Percentiles rank a stretch among this genome's conserved stretches.
Evolutionary conservation across 148 eudicot genomes (phyloP).

Genomic region (Spergularia bocconei): DNA sequence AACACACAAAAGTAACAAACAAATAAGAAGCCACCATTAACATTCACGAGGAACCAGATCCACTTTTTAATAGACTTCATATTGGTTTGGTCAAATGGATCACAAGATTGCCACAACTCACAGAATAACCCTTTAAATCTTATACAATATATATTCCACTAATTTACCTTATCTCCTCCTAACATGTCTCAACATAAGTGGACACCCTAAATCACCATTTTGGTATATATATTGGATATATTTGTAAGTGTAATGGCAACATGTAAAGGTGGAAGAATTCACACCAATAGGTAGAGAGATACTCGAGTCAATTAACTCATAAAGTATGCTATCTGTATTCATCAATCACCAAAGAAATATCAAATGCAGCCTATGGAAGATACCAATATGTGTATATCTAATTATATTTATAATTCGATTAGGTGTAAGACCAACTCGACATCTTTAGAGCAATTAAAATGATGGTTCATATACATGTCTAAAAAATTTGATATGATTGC

Average conservation of each 20-base stretch:
- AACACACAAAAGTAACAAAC: too few species aligned
- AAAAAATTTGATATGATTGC: too few species aligned
- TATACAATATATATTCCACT: background rate
- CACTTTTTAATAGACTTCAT: background rate
- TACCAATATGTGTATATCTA: slow-evolving; percentile 3
- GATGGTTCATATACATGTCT: too few species aligned
- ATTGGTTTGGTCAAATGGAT: slow-evolving; percentile 3
- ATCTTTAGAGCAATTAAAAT: background rate
- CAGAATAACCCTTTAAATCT: background rate
- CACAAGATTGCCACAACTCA: background rate
- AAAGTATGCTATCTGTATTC: background rate
- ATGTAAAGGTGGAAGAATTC: slow-evolving; percentile 5
- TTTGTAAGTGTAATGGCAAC: background rate
- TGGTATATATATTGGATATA: background rate
- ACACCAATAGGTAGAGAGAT: slow-evolving; percentile 12
- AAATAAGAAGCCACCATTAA: too few species aligned
- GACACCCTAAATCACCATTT: background rate
- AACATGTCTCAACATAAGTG: slow-evolving; percentile 13
- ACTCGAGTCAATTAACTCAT: background rate
- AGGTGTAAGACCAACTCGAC: background rate
- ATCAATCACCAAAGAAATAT: slow-evolving; percentile 2
- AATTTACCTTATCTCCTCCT: background rate
- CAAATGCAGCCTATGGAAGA: slow-evolving; percentile 4
- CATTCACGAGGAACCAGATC: background rate
- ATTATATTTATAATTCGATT: background rate